Percentiles rank a stretch among this genome's conserved stretches.
Conservation (phyloP, 2,329 filamentous ascomycete genomes). For the Aureobasidium sp. region DNA sequence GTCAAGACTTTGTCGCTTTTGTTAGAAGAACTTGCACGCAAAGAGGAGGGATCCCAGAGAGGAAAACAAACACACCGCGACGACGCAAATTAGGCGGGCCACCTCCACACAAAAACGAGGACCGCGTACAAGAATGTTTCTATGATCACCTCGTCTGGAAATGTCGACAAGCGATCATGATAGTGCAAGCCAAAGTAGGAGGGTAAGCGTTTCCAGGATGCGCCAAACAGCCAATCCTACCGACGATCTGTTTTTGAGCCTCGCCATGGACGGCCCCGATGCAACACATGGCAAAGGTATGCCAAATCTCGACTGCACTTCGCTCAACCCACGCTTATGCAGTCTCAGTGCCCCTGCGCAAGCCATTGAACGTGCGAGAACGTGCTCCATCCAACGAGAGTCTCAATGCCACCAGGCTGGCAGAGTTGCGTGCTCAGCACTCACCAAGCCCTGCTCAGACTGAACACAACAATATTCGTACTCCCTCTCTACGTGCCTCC, state of each 20-base stretch:
- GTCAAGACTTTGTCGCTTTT: not conserved
- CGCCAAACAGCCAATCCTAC: slow-evolving; percentile 14
- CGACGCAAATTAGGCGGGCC: not conserved
- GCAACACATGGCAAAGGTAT: slow-evolving; percentile 11
- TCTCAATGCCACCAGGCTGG: slow-evolving; percentile 52
- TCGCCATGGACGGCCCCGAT: slow-evolving; percentile 23
- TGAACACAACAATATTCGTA: not conserved
- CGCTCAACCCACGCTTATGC: not conserved
- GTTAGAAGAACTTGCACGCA: not conserved
- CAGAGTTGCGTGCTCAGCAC: slow-evolving; percentile 30
- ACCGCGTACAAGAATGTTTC: not conserved
- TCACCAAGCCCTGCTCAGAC: slow-evolving; percentile 4
- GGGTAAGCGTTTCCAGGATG: slow-evolving; percentile 9
- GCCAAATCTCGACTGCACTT: not conserved
- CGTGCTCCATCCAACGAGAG: slow-evolving; percentile 10
- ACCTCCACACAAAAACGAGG: not conserved
- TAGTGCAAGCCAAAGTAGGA: not conserved
- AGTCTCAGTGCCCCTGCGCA: slow-evolving; percentile 14
- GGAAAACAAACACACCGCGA: not conserved
- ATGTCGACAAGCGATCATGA: slow-evolving; percentile 15
- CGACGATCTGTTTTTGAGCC: slow-evolving; percentile 27
- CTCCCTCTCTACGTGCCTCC: slow-evolving; percentile 6
- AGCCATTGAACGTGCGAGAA: slow-evolving; percentile 13
- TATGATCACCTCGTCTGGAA: slow-evolving; percentile 8
- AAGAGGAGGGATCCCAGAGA: not conserved